phyloP scores from a whole-genome alignment of 768 basidiomycete species.

The Thelephora ganbajun region DNA sequence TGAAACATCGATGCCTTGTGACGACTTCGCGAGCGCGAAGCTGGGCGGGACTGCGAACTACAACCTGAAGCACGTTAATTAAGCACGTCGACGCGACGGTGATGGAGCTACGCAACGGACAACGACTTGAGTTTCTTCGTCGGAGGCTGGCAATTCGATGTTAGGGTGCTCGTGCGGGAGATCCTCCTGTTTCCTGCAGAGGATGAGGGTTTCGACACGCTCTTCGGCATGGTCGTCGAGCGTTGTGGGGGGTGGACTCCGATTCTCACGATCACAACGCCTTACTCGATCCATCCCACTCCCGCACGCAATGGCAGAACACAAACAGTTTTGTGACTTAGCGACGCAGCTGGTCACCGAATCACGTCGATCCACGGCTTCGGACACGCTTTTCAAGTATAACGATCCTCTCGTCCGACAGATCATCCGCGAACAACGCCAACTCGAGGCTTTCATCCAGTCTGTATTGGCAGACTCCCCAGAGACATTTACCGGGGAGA shows the following conservation, averaged over 20 bases:
- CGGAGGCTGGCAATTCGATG: not conserved
- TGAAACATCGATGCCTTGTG: not conserved
- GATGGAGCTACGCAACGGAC: not conserved
- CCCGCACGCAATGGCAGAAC: not conserved
- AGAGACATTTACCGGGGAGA: constrained; percentile 29
- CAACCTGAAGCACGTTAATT: too few species aligned
- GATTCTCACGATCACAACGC: not conserved
- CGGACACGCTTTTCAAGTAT: constrained; percentile 81
- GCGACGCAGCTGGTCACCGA: constrained; percentile 81
- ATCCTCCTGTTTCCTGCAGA: too few species aligned
- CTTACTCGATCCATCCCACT: not conserved
- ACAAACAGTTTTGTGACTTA: constrained; percentile 61
- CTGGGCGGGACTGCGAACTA: not conserved
- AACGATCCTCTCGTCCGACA: constrained; percentile 79
- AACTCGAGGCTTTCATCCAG: constrained; percentile 48
- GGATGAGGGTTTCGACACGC: too few species aligned
- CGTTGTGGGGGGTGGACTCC: too few species aligned
- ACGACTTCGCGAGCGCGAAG: not conserved
- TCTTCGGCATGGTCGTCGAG: too few species aligned
- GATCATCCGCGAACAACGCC: constrained; percentile 83
- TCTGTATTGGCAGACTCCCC: constrained; percentile 19
- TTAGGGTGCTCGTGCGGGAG: not conserved
- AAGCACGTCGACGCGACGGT: too few species aligned
- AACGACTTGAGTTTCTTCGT: not conserved
- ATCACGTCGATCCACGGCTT: constrained; percentile 71